Base-by-base conservation (phyloP, 2,329 filamentous ascomycete species). In the Emergomyces africanus region DNA sequence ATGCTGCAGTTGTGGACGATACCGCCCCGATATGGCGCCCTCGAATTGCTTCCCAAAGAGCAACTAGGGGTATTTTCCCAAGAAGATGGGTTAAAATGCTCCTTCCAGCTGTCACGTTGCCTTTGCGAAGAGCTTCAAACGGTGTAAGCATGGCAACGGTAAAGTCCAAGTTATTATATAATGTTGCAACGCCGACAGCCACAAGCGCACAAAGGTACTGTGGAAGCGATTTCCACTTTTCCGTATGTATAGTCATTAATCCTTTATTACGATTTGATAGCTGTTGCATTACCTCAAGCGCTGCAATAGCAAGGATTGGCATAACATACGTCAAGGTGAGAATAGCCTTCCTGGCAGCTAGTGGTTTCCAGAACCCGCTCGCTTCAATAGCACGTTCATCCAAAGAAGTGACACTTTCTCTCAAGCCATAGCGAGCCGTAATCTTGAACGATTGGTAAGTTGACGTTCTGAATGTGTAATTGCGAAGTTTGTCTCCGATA, bases 381-480 rank as follows among this genome's bases (percentile, higher is more conserved):
- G 35, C 20, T 42, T 37, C 33, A n/a, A 35, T 14, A 23, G 20
- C 20, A 3, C 41, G 35, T 18, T 55, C 53, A 28, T 25, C 33
- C 8, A 39, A 12, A 41, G 30, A 39, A 14, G 30, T 35, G 35
- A 37, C 15, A 10, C 39, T 55, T 42, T 55, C 35, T 28, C 35
- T 15, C 23, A 55, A 18, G 20, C 9, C 14, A n/a, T 55, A 39
- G 25, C 35, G 35, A 39, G 53, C 39, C 10, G 30, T 55, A 25
- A 55, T 55, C 39, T 15, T 55, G 35, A 55, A 55, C 25, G 53
- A 55, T 39, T 33, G 53, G 53, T 42, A 42, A 42, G 53, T 39
- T 4, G 35, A 55, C 15, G 53, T 55, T 41, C 53, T 30, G 12
- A 55, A 55, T 30, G 53, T 55, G 28, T 55, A 42, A 37, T 55